Conservation (phyloP, 2,329 filamentous ascomycete genomes). For the Colletotrichum spaethianum region DNA sequence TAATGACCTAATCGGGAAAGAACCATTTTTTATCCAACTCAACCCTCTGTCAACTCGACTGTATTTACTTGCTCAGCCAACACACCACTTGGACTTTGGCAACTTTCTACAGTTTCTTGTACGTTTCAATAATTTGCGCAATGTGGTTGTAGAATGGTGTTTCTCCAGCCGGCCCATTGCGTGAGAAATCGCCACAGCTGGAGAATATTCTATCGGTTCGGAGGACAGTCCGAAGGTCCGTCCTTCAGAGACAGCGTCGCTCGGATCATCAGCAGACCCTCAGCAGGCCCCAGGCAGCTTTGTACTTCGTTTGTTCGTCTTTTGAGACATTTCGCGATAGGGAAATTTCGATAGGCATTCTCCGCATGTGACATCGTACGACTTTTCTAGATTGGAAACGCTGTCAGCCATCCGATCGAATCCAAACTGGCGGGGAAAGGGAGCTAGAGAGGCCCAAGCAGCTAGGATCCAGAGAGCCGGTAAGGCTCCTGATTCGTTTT, state of each 20-base stretch:
- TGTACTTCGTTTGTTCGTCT: neutral
- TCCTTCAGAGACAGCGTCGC: neutral
- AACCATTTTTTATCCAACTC: constrained; percentile 4
- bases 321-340: neutral
- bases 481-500: constrained; percentile 12
- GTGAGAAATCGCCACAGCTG: neutral
- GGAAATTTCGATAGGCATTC: neutral
- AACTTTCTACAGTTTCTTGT: neutral
- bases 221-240: neutral
- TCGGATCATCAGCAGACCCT: neutral
- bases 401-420: constrained; percentile 7
- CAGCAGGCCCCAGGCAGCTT: neutral
- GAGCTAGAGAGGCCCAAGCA: constrained; percentile 2
- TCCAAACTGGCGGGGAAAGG: neutral
- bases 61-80: constrained; percentile 32
- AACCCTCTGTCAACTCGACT: neutral
- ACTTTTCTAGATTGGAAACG: neutral
- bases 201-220: constrained; percentile 18
- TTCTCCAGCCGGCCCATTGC: neutral
- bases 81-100: neutral
- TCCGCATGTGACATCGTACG: neutral
- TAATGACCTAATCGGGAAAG: constrained; percentile 35
- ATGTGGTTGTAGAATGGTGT: neutral
- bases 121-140: neutral
- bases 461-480: neutral